Base-by-base conservation (phyloP, 805 yeast genomes). In the Metschnikowia matae region DNA sequence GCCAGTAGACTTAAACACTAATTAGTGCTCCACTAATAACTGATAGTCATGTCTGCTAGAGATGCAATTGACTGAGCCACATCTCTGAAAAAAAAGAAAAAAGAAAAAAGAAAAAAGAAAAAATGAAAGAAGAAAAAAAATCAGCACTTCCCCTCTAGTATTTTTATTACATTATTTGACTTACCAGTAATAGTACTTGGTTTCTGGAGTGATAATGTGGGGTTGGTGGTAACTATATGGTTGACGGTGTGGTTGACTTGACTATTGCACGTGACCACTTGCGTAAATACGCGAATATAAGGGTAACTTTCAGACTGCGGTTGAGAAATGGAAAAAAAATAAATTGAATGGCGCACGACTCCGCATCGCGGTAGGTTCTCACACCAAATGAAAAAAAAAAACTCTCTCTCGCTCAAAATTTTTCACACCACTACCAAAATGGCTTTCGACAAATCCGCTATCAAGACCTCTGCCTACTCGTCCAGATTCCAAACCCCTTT, bases 401-500 rank as follows among this genome's bases (percentile, higher is more conserved):
- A 34, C 32, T 2, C 20, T 18, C 20, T 18, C 20, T 18, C 20
- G 2, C 20, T 18, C 3, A 3, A 11, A 26, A 29, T 48, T 51
- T 41, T 43, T 48, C 37, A 46, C 40, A 34, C 31, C 42, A 40
- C 44, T 50, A 39, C 31, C 49, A 82, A 69, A 77, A 89, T 89
- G 96, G 81, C 82, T 68, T 89, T 89, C 89, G 77, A 76, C 69
- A 82, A 80, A 71, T 50, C 59, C 51, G 68, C 73, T 62, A 68
- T 77, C 64, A 89, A 90, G 85, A 78, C 82, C 73, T 84, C 96
- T 71, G 92, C 97, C 65, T 94, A 94, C 92, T 89, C 84, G 84
- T 90, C 97, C 73, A 91, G 99, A 78, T 94, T 84, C 96, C 99
- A 94, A 84, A 94, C 99, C 77, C 97, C 98, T 64, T 94, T 91